These are phyloP conservation scores for Pezicula carpinea DNA, from an alignment of 2,329 filamentous ascomycete genomes.

Conservation along the genomic window DNA sequence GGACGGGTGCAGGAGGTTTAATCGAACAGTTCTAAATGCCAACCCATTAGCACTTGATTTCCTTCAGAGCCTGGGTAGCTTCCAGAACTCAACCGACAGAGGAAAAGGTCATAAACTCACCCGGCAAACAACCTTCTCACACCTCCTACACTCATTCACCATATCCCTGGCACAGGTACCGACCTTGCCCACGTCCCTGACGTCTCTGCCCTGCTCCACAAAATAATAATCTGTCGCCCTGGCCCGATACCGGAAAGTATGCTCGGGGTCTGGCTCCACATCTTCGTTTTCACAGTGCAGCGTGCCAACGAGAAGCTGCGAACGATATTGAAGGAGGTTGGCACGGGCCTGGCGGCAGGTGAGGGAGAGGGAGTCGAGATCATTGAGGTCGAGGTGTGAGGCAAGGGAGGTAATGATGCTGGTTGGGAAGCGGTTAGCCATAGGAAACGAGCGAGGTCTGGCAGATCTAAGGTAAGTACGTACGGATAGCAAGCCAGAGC, in stretches of 20 bases:
- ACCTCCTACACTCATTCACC: slow-evolving; percentile 78
- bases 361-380: slow-evolving; percentile 75
- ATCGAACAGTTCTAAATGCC: slow-evolving; percentile 74
- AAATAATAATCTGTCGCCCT: slow-evolving; percentile 55
- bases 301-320: slow-evolving; percentile 67
- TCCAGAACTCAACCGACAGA: background rate
- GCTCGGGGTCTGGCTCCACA: slow-evolving; percentile 47
- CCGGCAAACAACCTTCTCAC: slow-evolving; percentile 73
- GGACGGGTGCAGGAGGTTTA: slow-evolving; percentile 67
- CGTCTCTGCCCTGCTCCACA: slow-evolving; percentile 46
- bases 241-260: slow-evolving; percentile 53
- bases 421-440: slow-evolving; percentile 15
- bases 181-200: slow-evolving; percentile 59
- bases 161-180: slow-evolving; percentile 81
- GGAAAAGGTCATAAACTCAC: slow-evolving; percentile 45
- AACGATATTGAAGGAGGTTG: slow-evolving; percentile 74
- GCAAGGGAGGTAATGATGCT: slow-evolving; percentile 77
- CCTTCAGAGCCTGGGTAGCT: no score
- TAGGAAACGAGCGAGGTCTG: slow-evolving; percentile 2
- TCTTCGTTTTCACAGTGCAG: slow-evolving; percentile 75
- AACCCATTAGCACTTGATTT: background rate
- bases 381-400: slow-evolving; percentile 77
- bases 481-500: slow-evolving; percentile 65
- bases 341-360: slow-evolving; percentile 77
- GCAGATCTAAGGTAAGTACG: slow-evolving; percentile 34